Evolutionary conservation across 2,329 filamentous ascomycete genomes (phyloP).

Genomic region (Zymoseptoria crescenta): DNA sequence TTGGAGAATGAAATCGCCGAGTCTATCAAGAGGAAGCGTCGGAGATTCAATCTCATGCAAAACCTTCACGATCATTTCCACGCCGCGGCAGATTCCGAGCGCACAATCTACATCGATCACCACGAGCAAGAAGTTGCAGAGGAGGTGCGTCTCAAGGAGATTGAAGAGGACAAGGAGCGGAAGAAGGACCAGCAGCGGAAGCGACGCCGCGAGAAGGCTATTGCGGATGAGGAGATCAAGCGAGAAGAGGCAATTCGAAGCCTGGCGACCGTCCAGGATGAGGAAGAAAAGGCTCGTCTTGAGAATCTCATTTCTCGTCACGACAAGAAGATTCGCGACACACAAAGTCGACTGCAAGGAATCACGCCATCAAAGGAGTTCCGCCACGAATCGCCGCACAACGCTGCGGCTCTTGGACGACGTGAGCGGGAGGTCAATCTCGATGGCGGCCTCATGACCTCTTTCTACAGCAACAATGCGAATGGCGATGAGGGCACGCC

Average conservation of each 20-base stretch:
- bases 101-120: conserved; percentile 65
- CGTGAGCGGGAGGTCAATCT: conserved; percentile 57
- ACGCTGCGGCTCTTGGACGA: conserved; percentile 20
- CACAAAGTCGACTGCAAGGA: conserved; percentile 77
- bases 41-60: conserved; percentile 49
- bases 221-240: conserved; percentile 80
- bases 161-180: conserved; percentile 92
- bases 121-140: conserved; percentile 75
- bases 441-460: conserved; percentile 76
- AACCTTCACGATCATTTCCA: conserved; percentile 53
- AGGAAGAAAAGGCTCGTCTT: conserved; percentile 71
- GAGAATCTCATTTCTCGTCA: conserved; percentile 80
- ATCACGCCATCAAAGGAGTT: conserved; percentile 68
- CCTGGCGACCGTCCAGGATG: conserved; percentile 70
- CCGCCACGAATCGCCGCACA: conserved; percentile 55
- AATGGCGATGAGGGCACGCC: conserved; percentile 23
- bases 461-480: conserved; percentile 53
- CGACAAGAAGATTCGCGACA: conserved; percentile 87
- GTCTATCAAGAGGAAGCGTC: conserved; percentile 57
- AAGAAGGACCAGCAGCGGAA: conserved; percentile 99
- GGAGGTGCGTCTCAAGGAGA: conserved; percentile 81
- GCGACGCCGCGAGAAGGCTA: conserved; percentile 85
- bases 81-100: conserved; percentile 62
- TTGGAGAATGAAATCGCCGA: conserved; percentile 60
- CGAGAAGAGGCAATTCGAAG: conserved; percentile 71